Conservation (phyloP, 768 basidiomycete genomes). For the Amanita fuliginea region DNA sequence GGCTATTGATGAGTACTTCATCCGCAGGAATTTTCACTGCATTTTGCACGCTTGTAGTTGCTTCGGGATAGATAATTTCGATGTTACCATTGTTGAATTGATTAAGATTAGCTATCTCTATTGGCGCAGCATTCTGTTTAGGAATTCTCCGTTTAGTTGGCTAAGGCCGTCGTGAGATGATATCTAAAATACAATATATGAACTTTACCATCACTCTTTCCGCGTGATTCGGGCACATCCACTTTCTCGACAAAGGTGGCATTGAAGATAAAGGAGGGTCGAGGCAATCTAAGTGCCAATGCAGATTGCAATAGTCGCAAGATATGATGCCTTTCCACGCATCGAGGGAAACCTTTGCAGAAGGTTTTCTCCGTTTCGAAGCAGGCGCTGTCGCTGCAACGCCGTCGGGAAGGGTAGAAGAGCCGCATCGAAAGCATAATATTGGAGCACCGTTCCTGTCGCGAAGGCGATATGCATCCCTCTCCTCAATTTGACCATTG, state of each 20-base stretch:
- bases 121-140: slow-evolving; percentile 50
- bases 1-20: slow-evolving; percentile 79
- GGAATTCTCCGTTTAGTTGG: slow-evolving; percentile 72
- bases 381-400: slow-evolving; percentile 42
- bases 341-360: slow-evolving; percentile 35
- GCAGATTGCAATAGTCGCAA: slow-evolving; percentile 89
- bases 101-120: slow-evolving; percentile 65
- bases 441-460: slow-evolving; percentile 77
- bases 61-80: slow-evolving; percentile 67
- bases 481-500: slow-evolving; percentile 81
- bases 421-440: slow-evolving; percentile 86
- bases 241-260: slow-evolving; percentile 83
- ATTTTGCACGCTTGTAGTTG: slow-evolving; percentile 23
- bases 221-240: slow-evolving; percentile 99
- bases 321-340: slow-evolving; percentile 72
- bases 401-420: slow-evolving; percentile 56
- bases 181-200: background rate
- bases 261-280: slow-evolving; percentile 81
- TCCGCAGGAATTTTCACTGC: slow-evolving; percentile 50
- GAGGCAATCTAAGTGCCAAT: slow-evolving; percentile 97
- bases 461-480: slow-evolving; percentile 78
- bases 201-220: slow-evolving; percentile 69
- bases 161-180: slow-evolving; percentile 27
- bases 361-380: slow-evolving; percentile 42
- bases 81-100: slow-evolving; percentile 90